Base-by-base conservation (phyloP, 108 stramenopile genomes). In the Discostella stelligeroides region DNA sequence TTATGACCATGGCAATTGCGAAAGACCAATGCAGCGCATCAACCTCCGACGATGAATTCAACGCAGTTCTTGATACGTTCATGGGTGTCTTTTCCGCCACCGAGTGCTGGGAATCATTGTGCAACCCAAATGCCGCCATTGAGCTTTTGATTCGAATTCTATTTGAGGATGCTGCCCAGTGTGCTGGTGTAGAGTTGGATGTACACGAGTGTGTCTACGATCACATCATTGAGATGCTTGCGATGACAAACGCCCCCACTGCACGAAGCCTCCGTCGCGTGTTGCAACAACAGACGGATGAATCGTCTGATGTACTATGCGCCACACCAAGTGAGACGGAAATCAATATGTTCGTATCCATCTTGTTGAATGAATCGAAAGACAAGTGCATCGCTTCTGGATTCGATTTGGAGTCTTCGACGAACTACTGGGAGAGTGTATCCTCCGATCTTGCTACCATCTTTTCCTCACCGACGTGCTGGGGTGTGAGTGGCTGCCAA, bases 51-150 rank as follows among this genome's bases (percentile, higher is more conserved):
- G 68, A 42, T 0, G 68, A 68, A 34, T 77, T 58, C 68, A 45
- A 77, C 9, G 20, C 54, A 12, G 45, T 56, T 14, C 45, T 70
- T 28, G 12, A 21, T 20, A 60, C 61, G 21, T 77, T 77, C 39
- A 18, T 34, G 14, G 40, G 34, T 9, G 54, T 77, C 48, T 70
- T 77, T 15, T 46, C 46, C 56, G 45, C 21, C 57, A 37, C 56
- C 37, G 20, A 58, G 40, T 77, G 76, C 68, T 77, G 68, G 68
- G 56, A 60, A 24, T 20, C 76, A 4, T 63, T 77, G 7, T 77
- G 76, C 55, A 63, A 42, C 6, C 61, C 63, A 29, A 46, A 37
- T 12, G 10, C 39, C 37, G 38, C 48, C 21, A 45, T 53, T 10
- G 68, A 69, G 10, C 55, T 77, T 47, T 64, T 70, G 25, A 64